These are phyloP conservation scores for Sporothrix schenckii DNA, from an alignment of 2,329 filamentous ascomycete genomes.

Conservation along the genomic window DNA sequence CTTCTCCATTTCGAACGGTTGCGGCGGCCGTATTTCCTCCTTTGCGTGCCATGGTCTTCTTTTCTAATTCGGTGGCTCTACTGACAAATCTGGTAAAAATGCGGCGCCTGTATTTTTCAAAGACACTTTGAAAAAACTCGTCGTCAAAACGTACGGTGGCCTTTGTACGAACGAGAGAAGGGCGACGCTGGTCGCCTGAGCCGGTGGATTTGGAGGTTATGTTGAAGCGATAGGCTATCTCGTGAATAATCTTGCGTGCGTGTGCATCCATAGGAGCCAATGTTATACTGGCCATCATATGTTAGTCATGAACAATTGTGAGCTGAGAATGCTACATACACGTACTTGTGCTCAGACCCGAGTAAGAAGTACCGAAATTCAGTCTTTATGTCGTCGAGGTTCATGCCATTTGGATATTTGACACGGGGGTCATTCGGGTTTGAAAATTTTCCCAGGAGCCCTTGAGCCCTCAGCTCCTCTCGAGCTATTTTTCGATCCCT, in stretches of 20 bases:
- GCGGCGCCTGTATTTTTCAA: slow-evolving; percentile 53
- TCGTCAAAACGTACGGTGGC: slow-evolving; percentile 66
- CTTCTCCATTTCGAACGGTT: slow-evolving; percentile 78
- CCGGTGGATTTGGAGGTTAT: slow-evolving; percentile 85
- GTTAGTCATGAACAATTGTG: background rate
- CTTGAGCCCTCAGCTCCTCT: slow-evolving; percentile 68
- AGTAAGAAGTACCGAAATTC: slow-evolving; percentile 74
- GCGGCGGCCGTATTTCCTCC: slow-evolving; percentile 48
- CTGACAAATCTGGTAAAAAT: slow-evolving; percentile 60
- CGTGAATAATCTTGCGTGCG: slow-evolving; percentile 77
- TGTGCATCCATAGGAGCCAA: slow-evolving; percentile 83
- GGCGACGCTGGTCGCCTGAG: slow-evolving; percentile 70
- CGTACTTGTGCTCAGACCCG: slow-evolving; percentile 64
- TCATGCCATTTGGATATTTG: slow-evolving; percentile 75
- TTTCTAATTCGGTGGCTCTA: slow-evolving; percentile 33
- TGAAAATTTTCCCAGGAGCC: slow-evolving; percentile 63
- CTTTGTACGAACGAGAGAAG: slow-evolving; percentile 73
- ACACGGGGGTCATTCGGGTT: slow-evolving; percentile 63
- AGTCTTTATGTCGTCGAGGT: slow-evolving; percentile 67
- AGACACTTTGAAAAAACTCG: slow-evolving; percentile 54
- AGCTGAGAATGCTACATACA: slow-evolving; percentile 33
- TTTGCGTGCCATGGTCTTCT: slow-evolving; percentile 37
- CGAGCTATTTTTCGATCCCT: slow-evolving; percentile 69
- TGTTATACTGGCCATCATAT: slow-evolving; percentile 41
- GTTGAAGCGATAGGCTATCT: slow-evolving; percentile 72